phyloP scores from a whole-genome alignment of 768 basidiomycete species.

The Naganishia vaughanmartiniae region DNA sequence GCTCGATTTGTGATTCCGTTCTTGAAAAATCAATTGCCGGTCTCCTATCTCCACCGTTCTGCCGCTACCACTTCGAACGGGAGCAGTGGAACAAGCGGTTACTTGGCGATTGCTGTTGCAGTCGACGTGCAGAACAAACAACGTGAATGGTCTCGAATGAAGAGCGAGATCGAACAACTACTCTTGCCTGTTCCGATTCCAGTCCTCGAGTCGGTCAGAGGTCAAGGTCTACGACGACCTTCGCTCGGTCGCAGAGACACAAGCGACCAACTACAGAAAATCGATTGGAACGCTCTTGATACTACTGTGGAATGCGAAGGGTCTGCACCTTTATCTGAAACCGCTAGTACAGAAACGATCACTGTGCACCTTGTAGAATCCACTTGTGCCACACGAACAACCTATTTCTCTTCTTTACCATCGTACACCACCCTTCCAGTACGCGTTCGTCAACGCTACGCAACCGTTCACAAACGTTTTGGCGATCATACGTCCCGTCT shows the following conservation, averaged over 20 bases:
- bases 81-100: not conserved
- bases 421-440: conserved; percentile 36
- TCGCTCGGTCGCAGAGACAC: no score
- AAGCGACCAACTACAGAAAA: no score
- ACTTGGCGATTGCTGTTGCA: not conserved
- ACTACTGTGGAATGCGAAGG: conserved; percentile 10
- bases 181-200: not conserved
- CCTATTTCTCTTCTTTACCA: conserved; percentile 38
- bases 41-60: conserved; percentile 44
- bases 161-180: not conserved
- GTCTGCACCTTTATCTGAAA: no score
- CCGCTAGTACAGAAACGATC: no score
- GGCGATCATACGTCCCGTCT: conserved; percentile 38
- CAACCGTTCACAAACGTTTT: conserved; percentile 16
- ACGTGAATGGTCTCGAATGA: conserved; percentile 22
- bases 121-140: not conserved
- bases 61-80: not conserved
- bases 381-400: not conserved
- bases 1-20: conserved; percentile 48
- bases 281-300: conserved; percentile 14
- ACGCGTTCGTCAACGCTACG: conserved; percentile 40
- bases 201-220: no score
- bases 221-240: no score
- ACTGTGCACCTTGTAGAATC: no score
- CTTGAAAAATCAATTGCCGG: conserved; percentile 44